These are phyloP conservation scores for Phytophthora constricta DNA, from an alignment of 352 stramenopile genomes.

Conservation along the genomic window DNA sequence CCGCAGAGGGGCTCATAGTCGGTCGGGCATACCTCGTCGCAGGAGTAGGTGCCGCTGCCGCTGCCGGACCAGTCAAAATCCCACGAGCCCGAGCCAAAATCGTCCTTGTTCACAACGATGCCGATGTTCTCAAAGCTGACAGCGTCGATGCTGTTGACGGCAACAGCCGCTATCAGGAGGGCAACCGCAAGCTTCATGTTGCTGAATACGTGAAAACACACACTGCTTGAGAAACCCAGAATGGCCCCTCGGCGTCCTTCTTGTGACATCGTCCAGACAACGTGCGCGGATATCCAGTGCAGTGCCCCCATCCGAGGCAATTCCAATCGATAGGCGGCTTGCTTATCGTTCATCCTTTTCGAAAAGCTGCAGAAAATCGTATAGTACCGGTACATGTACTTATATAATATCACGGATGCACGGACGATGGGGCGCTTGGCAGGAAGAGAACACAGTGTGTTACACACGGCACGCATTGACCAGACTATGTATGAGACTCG, in stretches of 20 bases:
- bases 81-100: neutral
- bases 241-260: neutral
- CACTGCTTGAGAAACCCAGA: neutral
- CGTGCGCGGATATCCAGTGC: too few relatives aligned
- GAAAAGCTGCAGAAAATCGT: too few relatives aligned
- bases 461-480: too few relatives aligned
- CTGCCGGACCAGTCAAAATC: neutral
- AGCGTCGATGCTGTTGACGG: neutral
- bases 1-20: constrained; percentile 40
- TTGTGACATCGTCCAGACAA: neutral
- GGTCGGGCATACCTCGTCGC: constrained; percentile 34
- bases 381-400: too few relatives aligned
- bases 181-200: constrained; percentile 1
- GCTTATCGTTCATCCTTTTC: too few relatives aligned
- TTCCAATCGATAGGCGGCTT: too few relatives aligned
- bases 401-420: too few relatives aligned
- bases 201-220: neutral
- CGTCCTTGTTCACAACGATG: neutral
- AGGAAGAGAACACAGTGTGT: too few relatives aligned
- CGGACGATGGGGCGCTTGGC: too few relatives aligned
- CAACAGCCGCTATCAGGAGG: neutral
- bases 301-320: too few relatives aligned
- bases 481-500: too few relatives aligned
- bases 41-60: neutral
- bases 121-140: constrained; percentile 1